These are phyloP conservation scores for Rasamsonia emersonii DNA, from an alignment of 2,329 filamentous ascomycete species.

Conservation along the genomic window DNA sequence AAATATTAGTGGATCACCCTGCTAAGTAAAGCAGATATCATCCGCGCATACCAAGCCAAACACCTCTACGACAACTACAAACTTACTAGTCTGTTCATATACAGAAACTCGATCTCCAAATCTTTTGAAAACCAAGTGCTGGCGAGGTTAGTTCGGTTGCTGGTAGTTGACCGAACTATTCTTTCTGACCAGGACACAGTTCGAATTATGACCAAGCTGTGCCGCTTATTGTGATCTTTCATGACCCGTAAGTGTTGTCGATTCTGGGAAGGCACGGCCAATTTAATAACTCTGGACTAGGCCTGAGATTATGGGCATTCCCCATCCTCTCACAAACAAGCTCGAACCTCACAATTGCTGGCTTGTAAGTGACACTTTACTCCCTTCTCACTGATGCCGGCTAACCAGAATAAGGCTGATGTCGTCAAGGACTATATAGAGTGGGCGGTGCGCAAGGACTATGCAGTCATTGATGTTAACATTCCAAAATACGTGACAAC, in stretches of 20 bases:
- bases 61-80: slow-evolving; percentile 61
- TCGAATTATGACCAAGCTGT: slow-evolving; percentile 57
- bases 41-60: slow-evolving; percentile 67
- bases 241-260: slow-evolving; percentile 63
- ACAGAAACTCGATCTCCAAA: slow-evolving; percentile 61
- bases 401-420: slow-evolving; percentile 58
- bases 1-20: slow-evolving; percentile 6
- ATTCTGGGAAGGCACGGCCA: neutral
- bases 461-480: slow-evolving; percentile 85
- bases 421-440: slow-evolving; percentile 70
- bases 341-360: slow-evolving; percentile 79
- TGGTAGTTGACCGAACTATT: slow-evolving; percentile 1
- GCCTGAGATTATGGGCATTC: slow-evolving; percentile 61
- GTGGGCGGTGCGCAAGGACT: slow-evolving; percentile 69
- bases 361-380: slow-evolving; percentile 54
- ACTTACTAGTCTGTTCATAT: slow-evolving; percentile 75
- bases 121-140: slow-evolving; percentile 82
- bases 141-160: slow-evolving; percentile 50
- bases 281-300: slow-evolving; percentile 31
- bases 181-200: slow-evolving; percentile 25
- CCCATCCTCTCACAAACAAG: slow-evolving; percentile 60
- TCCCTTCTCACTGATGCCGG: slow-evolving; percentile 5
- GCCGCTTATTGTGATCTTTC: slow-evolving; percentile 75
- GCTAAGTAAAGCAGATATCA: slow-evolving; percentile 49
- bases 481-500: slow-evolving; percentile 68